A percentile compares a stretch with the other conserved stretches of the same genome.
These are phyloP conservation scores for Lasiosphaeria miniovina DNA, from an alignment of 495 filamentous ascomycete species.

Conservation along the genomic window DNA sequence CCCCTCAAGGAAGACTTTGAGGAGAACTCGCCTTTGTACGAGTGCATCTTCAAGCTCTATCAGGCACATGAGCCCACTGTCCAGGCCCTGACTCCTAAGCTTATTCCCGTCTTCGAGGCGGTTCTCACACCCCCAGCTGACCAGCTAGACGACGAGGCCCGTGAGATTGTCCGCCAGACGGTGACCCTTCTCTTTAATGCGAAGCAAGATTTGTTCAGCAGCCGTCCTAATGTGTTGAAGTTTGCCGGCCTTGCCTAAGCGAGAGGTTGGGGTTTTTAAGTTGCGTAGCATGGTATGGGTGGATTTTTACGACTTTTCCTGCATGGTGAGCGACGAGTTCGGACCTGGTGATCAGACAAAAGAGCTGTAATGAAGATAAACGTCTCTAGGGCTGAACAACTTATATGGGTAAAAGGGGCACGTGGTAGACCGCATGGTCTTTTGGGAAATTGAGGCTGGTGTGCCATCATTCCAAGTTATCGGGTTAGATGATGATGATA, in stretches of 20 bases:
- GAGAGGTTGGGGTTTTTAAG: no score
- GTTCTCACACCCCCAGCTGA: constrained; percentile 77
- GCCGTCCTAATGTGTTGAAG: constrained; percentile 28
- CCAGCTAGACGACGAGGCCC: constrained; percentile 80
- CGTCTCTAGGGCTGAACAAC: not conserved
- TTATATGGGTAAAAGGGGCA: constrained; percentile 3
- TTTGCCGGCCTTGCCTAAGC: constrained; percentile 29
- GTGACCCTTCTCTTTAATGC: constrained; percentile 28
- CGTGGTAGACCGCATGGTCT: not conserved
- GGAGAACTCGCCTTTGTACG: constrained; percentile 90
- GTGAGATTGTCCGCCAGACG: constrained; percentile 37
- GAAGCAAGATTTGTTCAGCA: constrained; percentile 31
- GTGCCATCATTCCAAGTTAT: not conserved
- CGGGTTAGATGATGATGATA: not conserved
- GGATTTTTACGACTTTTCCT: constrained; percentile 1
- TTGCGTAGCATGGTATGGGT: constrained; percentile 2
- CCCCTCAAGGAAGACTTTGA: constrained; percentile 93
- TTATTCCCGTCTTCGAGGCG: constrained; percentile 76
- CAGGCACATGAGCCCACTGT: constrained; percentile 69
- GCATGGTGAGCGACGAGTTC: constrained; percentile 1
- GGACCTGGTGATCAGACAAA: constrained; percentile 1
- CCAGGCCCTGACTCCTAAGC: constrained; percentile 68
- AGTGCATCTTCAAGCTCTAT: constrained; percentile 84
- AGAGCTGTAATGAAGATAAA: constrained; percentile 2
- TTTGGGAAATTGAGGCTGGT: not conserved